Conservation (phyloP, 83 land plant genomes). For the Larix sibirica region DNA sequence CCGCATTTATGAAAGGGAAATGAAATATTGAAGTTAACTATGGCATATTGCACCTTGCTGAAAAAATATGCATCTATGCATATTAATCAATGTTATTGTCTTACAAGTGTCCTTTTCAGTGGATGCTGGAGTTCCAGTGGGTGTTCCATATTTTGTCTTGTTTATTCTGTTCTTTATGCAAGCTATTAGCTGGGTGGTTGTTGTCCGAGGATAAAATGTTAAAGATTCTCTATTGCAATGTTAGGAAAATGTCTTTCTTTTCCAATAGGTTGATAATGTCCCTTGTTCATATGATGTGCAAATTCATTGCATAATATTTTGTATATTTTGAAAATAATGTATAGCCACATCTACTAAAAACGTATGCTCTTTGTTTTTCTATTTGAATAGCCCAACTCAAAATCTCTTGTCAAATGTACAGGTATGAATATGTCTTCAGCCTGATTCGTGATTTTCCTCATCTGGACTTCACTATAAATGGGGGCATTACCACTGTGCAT, state of each 20-base stretch:
- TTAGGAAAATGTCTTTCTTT: neutral
- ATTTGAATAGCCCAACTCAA: neutral
- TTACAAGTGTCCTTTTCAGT: neutral
- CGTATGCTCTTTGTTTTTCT: neutral
- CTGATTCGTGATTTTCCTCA: conserved; percentile 80
- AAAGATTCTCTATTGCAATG: neutral
- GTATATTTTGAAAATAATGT: no score
- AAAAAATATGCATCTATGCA: neutral
- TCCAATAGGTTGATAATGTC: neutral
- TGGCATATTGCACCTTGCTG: neutral
- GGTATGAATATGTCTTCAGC: conserved; percentile 71
- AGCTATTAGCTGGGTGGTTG: neutral
- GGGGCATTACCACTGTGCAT: conserved; percentile 47
- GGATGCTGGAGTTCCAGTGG: neutral
- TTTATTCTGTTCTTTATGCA: neutral
- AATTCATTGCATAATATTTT: no score
- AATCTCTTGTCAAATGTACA: conserved; percentile 20
- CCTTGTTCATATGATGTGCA: no score
- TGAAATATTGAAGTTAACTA: neutral
- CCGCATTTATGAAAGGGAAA: neutral
- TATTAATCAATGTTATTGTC: neutral
- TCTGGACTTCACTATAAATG: conserved; percentile 68
- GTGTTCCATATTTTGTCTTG: neutral
- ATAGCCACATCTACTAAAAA: no score
- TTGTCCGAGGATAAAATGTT: neutral